Conservation (phyloP, 441 rosid species). For the Populus trichocarpa region DNA sequence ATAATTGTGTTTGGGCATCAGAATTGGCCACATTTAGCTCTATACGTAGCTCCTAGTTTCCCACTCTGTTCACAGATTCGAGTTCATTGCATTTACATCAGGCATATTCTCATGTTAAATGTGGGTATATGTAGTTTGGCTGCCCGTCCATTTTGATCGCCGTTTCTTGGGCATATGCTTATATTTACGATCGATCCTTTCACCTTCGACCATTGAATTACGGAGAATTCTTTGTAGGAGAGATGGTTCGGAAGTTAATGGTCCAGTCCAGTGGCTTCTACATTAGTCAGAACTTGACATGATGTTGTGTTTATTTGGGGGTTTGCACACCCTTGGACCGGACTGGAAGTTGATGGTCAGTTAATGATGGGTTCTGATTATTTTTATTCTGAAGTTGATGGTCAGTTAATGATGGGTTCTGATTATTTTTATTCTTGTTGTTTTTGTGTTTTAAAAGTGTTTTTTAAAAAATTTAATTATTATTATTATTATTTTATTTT, state of each 20-base stretch:
- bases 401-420: too few species aligned
- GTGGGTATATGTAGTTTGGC: background rate
- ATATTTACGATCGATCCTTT: background rate
- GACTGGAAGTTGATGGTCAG: background rate
- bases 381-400: too few species aligned
- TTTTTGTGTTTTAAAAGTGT: too few species aligned
- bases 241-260: background rate
- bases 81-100: constrained; percentile 4
- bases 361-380: too few species aligned
- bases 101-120: background rate
- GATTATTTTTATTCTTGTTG: too few species aligned
- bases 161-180: background rate
- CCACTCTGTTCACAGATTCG: background rate
- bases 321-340: background rate
- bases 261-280: background rate
- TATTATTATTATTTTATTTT: too few species aligned
- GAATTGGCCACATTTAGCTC: constrained; percentile 4
- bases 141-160: background rate
- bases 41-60: background rate
- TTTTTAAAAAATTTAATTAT: too few species aligned
- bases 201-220: background rate
- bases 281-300: background rate
- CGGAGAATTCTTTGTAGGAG: background rate
- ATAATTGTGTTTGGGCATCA: constrained; percentile 12
- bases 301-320: background rate